These are phyloP conservation scores for Dictyostelium brefeldianum DNA, from an alignment of 78 protist genomes.

Conservation along the genomic window DNA sequence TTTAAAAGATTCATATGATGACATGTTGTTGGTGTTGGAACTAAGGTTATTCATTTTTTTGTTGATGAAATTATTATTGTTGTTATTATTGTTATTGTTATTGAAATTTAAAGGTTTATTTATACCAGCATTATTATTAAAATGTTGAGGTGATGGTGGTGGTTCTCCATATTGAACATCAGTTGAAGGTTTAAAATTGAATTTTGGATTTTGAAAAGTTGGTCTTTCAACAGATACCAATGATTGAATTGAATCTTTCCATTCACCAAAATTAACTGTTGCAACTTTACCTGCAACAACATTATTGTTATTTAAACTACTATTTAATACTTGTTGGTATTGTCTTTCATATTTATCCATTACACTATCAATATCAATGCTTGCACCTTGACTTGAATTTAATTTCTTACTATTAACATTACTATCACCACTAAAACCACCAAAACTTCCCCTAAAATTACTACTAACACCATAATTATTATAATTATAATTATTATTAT, in stretches of 20 bases:
- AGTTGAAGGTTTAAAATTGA: slow-evolving; percentile 7
- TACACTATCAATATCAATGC: neutral
- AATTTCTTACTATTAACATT: neutral
- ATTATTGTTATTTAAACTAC: neutral
- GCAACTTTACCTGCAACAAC: neutral
- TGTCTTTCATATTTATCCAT: slow-evolving; percentile 6
- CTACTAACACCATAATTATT: neutral
- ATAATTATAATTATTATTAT: neutral
- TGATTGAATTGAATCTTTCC: slow-evolving; percentile 38
- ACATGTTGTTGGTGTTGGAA: neutral
- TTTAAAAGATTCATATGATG: neutral
- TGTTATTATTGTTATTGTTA: neutral
- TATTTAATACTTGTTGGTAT: neutral
- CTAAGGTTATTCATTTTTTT: neutral
- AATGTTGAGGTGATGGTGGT: neutral
- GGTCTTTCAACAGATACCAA: slow-evolving; percentile 25
- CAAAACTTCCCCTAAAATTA: neutral
- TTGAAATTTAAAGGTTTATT: neutral
- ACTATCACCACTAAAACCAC: neutral
- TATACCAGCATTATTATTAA: neutral
- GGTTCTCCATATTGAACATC: neutral
- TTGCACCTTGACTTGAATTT: neutral
- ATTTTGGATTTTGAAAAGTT: neutral
- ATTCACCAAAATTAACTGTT: slow-evolving; percentile 27
- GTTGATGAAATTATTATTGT: neutral